Evolutionary conservation across 2,329 filamentous ascomycete genomes (phyloP).

Genomic region (Apiospora aurea): DNA sequence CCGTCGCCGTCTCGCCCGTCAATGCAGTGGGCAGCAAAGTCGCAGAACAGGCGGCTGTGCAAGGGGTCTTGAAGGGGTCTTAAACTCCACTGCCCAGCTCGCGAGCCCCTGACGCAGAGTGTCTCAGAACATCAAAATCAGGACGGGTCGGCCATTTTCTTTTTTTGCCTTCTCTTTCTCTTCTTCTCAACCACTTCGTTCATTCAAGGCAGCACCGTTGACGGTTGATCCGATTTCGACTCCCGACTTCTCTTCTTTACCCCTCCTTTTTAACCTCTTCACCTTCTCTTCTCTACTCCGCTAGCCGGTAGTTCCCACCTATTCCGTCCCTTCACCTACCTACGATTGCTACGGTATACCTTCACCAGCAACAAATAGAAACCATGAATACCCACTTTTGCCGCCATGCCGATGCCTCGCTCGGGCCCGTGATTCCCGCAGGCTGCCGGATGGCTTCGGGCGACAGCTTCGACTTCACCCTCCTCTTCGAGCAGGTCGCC

Average conservation of each 20-base stretch:
- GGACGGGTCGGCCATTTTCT: background rate
- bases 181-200: no score
- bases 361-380: background rate
- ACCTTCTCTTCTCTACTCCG: background rate
- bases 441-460: constrained; percentile 18
- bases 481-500: constrained; percentile 6
- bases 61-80: no score
- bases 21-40: background rate
- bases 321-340: background rate
- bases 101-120: constrained; percentile 16
- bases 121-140: constrained; percentile 13
- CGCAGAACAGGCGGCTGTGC: background rate
- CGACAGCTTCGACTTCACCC: constrained; percentile 12
- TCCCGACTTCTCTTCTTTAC: background rate
- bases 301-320: background rate
- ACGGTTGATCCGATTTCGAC: constrained; percentile 12
- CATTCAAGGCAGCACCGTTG: constrained; percentile 4
- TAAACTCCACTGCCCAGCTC: constrained; percentile 15
- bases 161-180: background rate
- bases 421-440: constrained; percentile 17
- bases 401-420: constrained; percentile 4
- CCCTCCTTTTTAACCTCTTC: background rate
- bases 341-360: no score
- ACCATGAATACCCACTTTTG: constrained; percentile 11
- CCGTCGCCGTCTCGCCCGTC: background rate